These are phyloP conservation scores for Trebouxia sp. DNA, from an alignment of 139 green algal species.

Conservation along the genomic window DNA sequence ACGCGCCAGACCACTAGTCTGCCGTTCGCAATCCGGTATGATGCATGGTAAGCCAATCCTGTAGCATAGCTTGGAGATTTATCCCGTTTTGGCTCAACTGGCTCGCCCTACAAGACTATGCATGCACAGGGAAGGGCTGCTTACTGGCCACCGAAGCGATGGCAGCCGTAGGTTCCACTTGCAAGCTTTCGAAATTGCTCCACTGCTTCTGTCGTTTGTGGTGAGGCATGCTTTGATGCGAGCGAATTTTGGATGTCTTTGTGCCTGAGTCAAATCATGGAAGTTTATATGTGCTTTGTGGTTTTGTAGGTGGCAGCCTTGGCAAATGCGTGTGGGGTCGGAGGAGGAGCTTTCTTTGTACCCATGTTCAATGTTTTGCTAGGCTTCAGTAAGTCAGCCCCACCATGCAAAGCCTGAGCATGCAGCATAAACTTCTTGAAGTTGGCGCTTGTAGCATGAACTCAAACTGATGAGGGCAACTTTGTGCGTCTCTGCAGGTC, in stretches of 20 bases:
- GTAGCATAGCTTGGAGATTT: no score
- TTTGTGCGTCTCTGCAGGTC: constrained; percentile 12
- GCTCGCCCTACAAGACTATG: not conserved
- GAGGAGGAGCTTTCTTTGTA: constrained; percentile 56
- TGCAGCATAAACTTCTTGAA: not conserved
- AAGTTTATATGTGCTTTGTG: no score
- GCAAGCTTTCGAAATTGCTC: not conserved
- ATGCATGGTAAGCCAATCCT: no score
- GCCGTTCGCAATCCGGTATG: no score
- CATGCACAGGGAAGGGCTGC: not conserved
- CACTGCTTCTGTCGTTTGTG: not conserved
- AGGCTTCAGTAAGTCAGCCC: constrained; percentile 39
- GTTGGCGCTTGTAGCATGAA: not conserved
- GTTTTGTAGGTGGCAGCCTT: constrained; percentile 23
- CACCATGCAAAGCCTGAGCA: not conserved
- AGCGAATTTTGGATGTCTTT: no score
- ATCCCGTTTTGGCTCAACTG: no score
- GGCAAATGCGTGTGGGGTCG: constrained; percentile 30
- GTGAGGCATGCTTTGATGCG: no score
- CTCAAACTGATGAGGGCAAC: no score
- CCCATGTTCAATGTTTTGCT: constrained; percentile 51
- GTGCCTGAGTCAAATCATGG: no score
- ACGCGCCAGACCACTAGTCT: not conserved
- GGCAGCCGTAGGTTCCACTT: not conserved
- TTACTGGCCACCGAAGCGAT: not conserved